phyloP scores from a whole-genome alignment of 805 yeast species.

The Wickerhamiella sergipiensis region DNA sequence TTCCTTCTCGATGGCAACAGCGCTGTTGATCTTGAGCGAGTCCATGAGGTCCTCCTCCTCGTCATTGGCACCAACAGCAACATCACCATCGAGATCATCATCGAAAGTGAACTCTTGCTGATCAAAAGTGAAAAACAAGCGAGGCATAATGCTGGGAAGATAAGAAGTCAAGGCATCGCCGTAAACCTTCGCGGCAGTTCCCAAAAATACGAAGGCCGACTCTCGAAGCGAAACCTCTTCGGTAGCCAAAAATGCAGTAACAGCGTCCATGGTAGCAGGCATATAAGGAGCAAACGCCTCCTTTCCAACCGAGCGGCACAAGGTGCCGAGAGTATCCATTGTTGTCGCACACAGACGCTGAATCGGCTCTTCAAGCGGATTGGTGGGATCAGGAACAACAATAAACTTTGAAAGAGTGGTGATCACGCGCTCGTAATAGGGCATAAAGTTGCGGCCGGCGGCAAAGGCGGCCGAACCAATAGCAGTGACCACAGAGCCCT shows the following conservation, averaged over 20 bases:
- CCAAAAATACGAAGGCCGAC: constrained; percentile 84
- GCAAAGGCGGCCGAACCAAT: constrained; percentile 96
- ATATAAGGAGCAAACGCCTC: constrained; percentile 78
- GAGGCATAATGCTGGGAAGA: constrained; percentile 70
- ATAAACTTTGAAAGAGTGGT: constrained; percentile 72
- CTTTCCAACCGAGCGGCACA: constrained; percentile 95
- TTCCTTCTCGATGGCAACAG: constrained; percentile 91
- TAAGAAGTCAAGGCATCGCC: constrained; percentile 81
- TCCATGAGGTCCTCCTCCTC: constrained; percentile 48
- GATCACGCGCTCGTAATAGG: constrained; percentile 74
- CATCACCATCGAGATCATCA: constrained; percentile 30
- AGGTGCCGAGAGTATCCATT: constrained; percentile 82
- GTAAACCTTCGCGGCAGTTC: constrained; percentile 89
- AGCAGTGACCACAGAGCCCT: constrained; percentile 71
- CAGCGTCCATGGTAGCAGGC: constrained; percentile 76
- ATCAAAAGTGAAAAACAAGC: constrained; percentile 66
- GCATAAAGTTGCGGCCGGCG: constrained; percentile 74
- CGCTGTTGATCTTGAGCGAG: constrained; percentile 78
- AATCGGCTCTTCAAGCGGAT: constrained; percentile 69
- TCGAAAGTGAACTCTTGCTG: constrained; percentile 57
- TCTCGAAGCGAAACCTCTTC: constrained; percentile 82
- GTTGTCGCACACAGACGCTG: constrained; percentile 84
- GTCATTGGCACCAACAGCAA: constrained; percentile 26
- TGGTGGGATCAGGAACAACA: constrained; percentile 35
- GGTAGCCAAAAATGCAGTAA: constrained; percentile 62